Percentiles rank a stretch among this genome's conserved stretches.
phyloP scores from a whole-genome alignment of 805 yeast species.

The Yamadazyma sp. region DNA sequence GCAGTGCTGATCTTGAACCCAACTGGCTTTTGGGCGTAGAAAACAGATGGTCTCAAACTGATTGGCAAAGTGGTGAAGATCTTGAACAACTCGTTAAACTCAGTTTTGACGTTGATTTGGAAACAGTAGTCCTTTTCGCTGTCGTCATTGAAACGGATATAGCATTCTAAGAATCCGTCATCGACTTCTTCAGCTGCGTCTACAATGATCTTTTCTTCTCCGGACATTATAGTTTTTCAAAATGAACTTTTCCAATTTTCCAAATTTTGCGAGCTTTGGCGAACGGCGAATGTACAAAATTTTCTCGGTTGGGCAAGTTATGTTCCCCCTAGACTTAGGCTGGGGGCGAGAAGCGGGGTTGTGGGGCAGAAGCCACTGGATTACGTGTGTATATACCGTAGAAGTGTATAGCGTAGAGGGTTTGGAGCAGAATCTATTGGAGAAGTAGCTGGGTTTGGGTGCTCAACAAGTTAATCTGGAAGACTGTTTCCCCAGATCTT shows the following conservation, averaged over 20 bases:
- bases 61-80: slow-evolving; percentile 71
- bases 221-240: slow-evolving; percentile 17
- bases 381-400: no score
- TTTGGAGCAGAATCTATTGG: no score
- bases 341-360: no score
- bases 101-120: slow-evolving; percentile 58
- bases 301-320: no score
- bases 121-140: slow-evolving; percentile 88
- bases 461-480: no score
- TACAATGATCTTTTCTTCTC: slow-evolving; percentile 22
- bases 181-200: slow-evolving; percentile 25
- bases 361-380: no score
- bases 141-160: slow-evolving; percentile 82
- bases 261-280: slow-evolving; percentile 1
- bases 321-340: no score
- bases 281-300: slow-evolving; percentile 6
- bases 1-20: slow-evolving; percentile 61
- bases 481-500: no score
- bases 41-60: slow-evolving; percentile 75
- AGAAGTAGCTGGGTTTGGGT: no score
- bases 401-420: no score
- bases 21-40: slow-evolving; percentile 62
- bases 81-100: slow-evolving; percentile 56
- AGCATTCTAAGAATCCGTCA: slow-evolving; percentile 47
- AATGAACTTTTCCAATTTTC: no score